Percentiles rank a stretch among this genome's conserved stretches.
Evolutionary conservation across 2,329 filamentous ascomycete species (phyloP).

Genomic region (Paraconiothyrium brasiliense): DNA sequence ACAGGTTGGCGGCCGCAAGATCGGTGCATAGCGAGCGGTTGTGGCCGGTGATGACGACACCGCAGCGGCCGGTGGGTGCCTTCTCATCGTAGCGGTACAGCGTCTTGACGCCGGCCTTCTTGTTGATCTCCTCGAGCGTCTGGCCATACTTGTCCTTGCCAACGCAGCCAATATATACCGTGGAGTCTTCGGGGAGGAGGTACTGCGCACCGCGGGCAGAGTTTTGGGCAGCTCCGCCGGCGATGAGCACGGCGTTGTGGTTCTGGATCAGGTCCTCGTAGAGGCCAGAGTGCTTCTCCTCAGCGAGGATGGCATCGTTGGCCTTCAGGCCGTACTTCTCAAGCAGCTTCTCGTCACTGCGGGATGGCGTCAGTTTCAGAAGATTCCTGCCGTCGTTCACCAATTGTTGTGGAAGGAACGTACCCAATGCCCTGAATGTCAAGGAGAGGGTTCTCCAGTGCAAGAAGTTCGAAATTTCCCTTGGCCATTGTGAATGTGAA

Average conservation of each 20-base stretch:
- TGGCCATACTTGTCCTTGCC: slow-evolving; percentile 96
- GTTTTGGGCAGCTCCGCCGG: slow-evolving; percentile 97
- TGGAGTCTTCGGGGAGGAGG: slow-evolving; percentile 87
- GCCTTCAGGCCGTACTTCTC: slow-evolving; percentile 93
- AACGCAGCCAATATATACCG: slow-evolving; percentile 92
- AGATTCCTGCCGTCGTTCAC: neutral
- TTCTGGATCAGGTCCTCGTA: slow-evolving; percentile 95
- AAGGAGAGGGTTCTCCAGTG: slow-evolving; percentile 96
- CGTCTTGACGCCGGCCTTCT: slow-evolving; percentile 86
- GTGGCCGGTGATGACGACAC: slow-evolving; percentile 95
- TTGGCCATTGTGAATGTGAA: slow-evolving; percentile 67
- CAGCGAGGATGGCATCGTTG: slow-evolving; percentile 97
- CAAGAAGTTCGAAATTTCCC: slow-evolving; percentile 88
- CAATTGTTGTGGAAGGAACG: slow-evolving; percentile 32
- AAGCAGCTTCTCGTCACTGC: slow-evolving; percentile 82
- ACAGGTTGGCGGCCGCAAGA: slow-evolving; percentile 95
- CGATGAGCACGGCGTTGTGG: slow-evolving; percentile 92
- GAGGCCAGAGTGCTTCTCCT: slow-evolving; percentile 86
- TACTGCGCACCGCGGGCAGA: slow-evolving; percentile 95
- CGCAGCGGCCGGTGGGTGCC: slow-evolving; percentile 89
- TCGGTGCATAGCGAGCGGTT: slow-evolving; percentile 95
- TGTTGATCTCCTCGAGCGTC: slow-evolving; percentile 84
- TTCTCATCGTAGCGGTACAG: slow-evolving; percentile 92
- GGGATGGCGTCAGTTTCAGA: slow-evolving; percentile 22
- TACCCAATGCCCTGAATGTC: slow-evolving; percentile 89